A percentile compares a stretch with the other conserved stretches of the same genome.
These are phyloP conservation scores for Kwoniella bestiolae DNA, from an alignment of 768 basidiomycete genomes.

Conservation along the genomic window DNA sequence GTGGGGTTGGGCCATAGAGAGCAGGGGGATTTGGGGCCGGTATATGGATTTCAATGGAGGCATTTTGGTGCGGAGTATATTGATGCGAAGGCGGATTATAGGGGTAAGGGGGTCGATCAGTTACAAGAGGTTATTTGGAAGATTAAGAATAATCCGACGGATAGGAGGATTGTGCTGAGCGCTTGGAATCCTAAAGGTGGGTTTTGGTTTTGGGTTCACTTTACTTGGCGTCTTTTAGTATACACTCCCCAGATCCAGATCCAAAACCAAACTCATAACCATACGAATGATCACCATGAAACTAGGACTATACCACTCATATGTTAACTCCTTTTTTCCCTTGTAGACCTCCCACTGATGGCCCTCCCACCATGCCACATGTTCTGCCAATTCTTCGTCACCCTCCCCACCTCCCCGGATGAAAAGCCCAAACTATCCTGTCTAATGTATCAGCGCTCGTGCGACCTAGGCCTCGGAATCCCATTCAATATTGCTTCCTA, in stretches of 20 bases:
- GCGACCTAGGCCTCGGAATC: conserved; percentile 94
- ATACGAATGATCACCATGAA: background rate
- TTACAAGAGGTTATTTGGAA: conserved; percentile 83
- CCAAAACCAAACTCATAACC: too few relatives aligned
- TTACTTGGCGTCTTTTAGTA: background rate
- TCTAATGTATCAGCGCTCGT: conserved; percentile 96
- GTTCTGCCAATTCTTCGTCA: conserved; percentile 98
- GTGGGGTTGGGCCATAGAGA: conserved; percentile 80
- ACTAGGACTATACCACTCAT: background rate
- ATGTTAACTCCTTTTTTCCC: background rate
- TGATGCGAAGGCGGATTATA: conserved; percentile 62
- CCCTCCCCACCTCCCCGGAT: conserved; percentile 66
- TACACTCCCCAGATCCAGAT: too few relatives aligned
- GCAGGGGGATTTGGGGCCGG: conserved; percentile 92
- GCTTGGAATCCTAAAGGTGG: conserved; percentile 98
- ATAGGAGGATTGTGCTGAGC: conserved; percentile 88
- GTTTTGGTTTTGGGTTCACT: conserved; percentile 48
- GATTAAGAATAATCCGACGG: conserved; percentile 90
- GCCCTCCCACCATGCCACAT: conserved; percentile 98
- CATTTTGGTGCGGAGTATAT: conserved; percentile 86
- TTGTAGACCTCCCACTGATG: conserved; percentile 85
- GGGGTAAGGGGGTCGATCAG: conserved; percentile 89
- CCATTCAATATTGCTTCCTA: conserved; percentile 99
- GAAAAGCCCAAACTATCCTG: conserved; percentile 75
- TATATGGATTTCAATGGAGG: conserved; percentile 97